Evolutionary conservation across 2,329 filamentous ascomycete species (phyloP), one percentile per base, ranked within the genome.

Genomic region (Aspergillus sp.): DNA sequence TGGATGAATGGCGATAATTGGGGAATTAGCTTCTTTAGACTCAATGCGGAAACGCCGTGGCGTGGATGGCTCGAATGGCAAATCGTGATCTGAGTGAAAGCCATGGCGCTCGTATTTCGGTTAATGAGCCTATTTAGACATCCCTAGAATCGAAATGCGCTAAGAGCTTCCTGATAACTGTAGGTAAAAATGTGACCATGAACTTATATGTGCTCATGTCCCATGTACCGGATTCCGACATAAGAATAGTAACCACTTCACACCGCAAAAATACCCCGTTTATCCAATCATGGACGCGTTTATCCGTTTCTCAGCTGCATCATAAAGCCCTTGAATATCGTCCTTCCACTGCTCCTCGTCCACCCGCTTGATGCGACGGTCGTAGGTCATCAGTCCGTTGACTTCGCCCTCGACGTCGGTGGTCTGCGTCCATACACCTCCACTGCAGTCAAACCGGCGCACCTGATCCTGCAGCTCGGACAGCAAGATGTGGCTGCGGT

Each of bases 371-470:
- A 87, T 59, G 0, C 87, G 78, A 1, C 88, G 83, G 70, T 91
- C 88, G 65, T 90, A 90, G 0, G 87, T 90, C 65, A 90, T 71
- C 58, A 91, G 76, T 0, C 89, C 89, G 65, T 91, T 91, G 9
- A 91, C 86, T 70, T 91, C 89, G 4, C 88, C 88, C 70, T 91
- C 88, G 0, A 91, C 88, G 65, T 91, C 89, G 0, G 86, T 89
- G 0, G 88, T 91, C 77, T 91, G 88, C 0, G 89, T 91, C 82
- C 87, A 91, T 0, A 91, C 83, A 11, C 83, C 89, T 0, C 85
- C 88, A 36, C 84, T 88, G 74, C 89, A 91, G 0, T 84, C 80
- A 57, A 81, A 90, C 11, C 74, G 74, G 59, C 84, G 79, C 12
- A 80, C 72, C 60, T 85, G 83, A 2, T 81, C 79, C 12, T 70